Conservation (phyloP, 1,139 yeast species). For the Geotrichum europaeum region DNA sequence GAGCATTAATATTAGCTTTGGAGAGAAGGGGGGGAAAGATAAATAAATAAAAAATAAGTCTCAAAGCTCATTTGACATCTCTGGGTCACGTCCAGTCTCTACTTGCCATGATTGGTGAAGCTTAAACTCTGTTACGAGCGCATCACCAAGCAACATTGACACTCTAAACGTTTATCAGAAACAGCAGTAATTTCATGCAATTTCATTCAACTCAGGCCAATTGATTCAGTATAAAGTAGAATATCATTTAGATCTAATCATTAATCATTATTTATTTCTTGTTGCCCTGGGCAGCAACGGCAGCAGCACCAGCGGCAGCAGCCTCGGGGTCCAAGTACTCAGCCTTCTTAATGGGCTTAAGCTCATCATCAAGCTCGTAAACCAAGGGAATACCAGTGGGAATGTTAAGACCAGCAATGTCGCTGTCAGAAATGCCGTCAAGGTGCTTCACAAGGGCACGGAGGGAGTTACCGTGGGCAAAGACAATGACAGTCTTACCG, state of each 20-base stretch:
- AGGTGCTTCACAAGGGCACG: constrained; percentile 96
- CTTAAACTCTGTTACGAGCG: neutral
- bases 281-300: constrained; percentile 94
- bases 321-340: constrained; percentile 99
- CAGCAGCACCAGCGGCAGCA: constrained; percentile 99
- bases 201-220: neutral
- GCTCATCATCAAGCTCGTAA: constrained; percentile 82
- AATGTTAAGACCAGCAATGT: constrained; percentile 89
- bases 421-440: constrained; percentile 87
- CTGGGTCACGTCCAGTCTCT: neutral
- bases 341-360: constrained; percentile 87
- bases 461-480: constrained; percentile 98
- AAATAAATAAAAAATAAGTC: too few species aligned
- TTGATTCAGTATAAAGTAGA: neutral
- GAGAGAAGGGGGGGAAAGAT: too few species aligned
- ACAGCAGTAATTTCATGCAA: neutral
- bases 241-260: neutral
- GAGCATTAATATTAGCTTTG: too few species aligned
- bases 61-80: too few species aligned
- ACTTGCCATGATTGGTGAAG: neutral
- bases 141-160: neutral
- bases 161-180: neutral
- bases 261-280: constrained; percentile 39
- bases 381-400: constrained; percentile 99
- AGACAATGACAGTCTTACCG: constrained; percentile 86